Percentiles rank a stretch among this genome's conserved stretches.
Evolutionary conservation across 2,329 filamentous ascomycete species (phyloP).

Genomic region (Davidsoniella neocaledoniae): DNA sequence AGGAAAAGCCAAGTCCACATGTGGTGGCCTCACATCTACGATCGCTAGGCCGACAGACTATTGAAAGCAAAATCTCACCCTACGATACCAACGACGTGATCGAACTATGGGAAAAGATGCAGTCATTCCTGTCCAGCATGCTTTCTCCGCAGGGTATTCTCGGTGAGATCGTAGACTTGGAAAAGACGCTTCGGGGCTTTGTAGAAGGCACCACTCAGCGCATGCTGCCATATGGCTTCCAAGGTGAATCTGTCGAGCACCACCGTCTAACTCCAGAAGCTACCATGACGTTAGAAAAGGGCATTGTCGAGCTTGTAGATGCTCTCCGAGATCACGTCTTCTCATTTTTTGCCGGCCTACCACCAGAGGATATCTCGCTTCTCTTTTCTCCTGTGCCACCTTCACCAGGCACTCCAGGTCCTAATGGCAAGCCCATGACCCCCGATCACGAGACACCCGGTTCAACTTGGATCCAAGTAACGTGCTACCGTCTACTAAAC

Average conservation of each 20-base stretch:
- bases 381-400: conserved; percentile 66
- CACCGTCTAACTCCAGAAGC: conserved; percentile 62
- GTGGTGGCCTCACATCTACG: conserved; percentile 61
- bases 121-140: conserved; percentile 55
- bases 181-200: conserved; percentile 82
- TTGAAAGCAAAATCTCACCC: conserved; percentile 42
- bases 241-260: conserved; percentile 64
- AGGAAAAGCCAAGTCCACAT: conserved; percentile 52
- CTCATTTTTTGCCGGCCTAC: conserved; percentile 72
- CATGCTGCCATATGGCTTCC: conserved; percentile 61
- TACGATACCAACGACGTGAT: conserved; percentile 69
- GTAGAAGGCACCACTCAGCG: conserved; percentile 73
- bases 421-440: conserved; percentile 30
- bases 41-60: conserved; percentile 49
- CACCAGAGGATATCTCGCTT: conserved; percentile 77
- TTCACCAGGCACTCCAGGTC: conserved; percentile 43
- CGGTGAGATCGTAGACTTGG: conserved; percentile 82
- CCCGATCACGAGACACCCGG: conserved; percentile 49
- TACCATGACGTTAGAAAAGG: conserved; percentile 55
- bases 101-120: conserved; percentile 84
- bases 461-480: conserved; percentile 69
- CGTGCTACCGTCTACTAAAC: conserved; percentile 58
- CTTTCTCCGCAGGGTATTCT: conserved; percentile 67
- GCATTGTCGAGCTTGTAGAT: conserved; percentile 65
- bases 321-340: conserved; percentile 65